Base-by-base conservation (phyloP, 2,329 filamentous ascomycete species). In the Aureobasidium leucospermi region DNA sequence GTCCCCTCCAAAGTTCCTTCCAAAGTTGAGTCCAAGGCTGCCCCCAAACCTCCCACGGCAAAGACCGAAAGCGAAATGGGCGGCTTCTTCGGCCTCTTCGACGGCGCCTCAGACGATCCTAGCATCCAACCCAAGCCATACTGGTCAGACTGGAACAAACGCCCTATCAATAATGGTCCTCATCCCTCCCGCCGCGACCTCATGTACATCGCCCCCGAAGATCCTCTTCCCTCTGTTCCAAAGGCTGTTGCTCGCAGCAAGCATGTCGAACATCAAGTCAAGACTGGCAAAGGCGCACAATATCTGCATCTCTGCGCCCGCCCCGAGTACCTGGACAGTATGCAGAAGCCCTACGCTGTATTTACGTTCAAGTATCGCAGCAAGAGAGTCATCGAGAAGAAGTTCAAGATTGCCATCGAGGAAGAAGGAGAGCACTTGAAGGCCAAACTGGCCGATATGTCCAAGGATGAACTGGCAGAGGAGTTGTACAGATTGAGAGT, bases 321-420 rank as follows among this genome's bases (percentile, higher is more conserved):
- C 4, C 76, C 76, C 2, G 66, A 69, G 41, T 79, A 79, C 60
- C 43, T 78, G 5, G 77, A 79, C 63, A 57, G 62, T 0, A 68
- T 74, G 65, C 63, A 68, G 13, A 58, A 63, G 47, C 73, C 75
- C 28, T 79, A 77, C 60, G 77, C 76, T 0, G 73, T 79, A 10
- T 79, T 79, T 65, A 70, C 71, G n/a, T 79, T 79, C 71, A 75
- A 75, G 57, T 79, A 78, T 60, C 71, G 76, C 2, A 72, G 68
- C 56, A 66, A 61, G 55, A 64, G 63, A 38, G 64, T 67, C 15
- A 63, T 79, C 34, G 67, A 71, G 62, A 63, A 67, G 43, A 70
- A 77, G 34, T 65, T 76, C 16, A 64, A 63, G 15, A 60, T 63
- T 10, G 66, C 65, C 19, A 64, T 70, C 41, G 60, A 65, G 23